Base-by-base conservation (phyloP, 2,329 filamentous ascomycete genomes). In the Xylaria sp. region DNA sequence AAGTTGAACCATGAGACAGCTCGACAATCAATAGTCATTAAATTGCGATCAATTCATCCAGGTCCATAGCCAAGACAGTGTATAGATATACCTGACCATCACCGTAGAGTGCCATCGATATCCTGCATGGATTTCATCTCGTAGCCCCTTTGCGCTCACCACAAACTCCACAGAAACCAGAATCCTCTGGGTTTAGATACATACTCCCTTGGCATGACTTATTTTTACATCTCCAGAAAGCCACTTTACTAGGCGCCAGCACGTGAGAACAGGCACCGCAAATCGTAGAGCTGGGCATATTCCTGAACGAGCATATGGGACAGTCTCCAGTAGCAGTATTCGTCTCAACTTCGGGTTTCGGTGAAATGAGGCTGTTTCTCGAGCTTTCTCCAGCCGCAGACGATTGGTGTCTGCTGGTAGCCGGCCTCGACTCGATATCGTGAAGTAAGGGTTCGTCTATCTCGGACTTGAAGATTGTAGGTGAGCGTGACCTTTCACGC, bases 261-360 rank as follows among this genome's bases (percentile, higher is more conserved):
- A 94, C 92, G 72, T 95, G 89, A 28, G 89, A 86, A 78, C 93
- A 96, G 63, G 90, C 85, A 8, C 80, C 80, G 78, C 93, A 96
- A 3, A 88, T 91, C 1, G 89, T 79, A 8, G 87, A 82, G 9
- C 77, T 75, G 0, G 76, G 57, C 6, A 85, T 81, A 76, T 94
- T 94, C 60, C 82, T 81, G 60, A 91, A 87, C 0, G 92, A 94
- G 79, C 93, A 97, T 64, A 92, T 82, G 0, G 85, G 81, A 75
- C 92, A 92, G 59, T 65, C 62, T 44, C 69, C 57, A 2, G 23
- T 15, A 8, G 67, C 73, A 66, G 66, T 69, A 62, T 72, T 69
- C 50, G 58, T 63, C 44, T 50, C 63, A 20, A 58, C 57, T 15
- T 63, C 54, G 13, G 55, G 28, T 25, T 70, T 69, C 37, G 52